Conservation (phyloP, 2,329 filamentous ascomycete species). For the Mycogone perniciosa region DNA sequence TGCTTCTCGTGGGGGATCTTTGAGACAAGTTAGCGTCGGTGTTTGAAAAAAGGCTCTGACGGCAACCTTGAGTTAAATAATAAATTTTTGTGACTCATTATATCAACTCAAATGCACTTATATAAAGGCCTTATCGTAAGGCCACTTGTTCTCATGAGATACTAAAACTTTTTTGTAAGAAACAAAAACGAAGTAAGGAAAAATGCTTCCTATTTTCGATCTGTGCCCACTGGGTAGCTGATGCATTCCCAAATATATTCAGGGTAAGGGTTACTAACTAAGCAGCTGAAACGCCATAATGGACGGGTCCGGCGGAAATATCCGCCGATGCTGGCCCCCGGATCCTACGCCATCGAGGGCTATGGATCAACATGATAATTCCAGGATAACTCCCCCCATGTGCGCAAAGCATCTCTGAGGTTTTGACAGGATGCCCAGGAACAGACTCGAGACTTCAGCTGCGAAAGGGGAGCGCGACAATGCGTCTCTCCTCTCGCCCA, state of each 20-base stretch:
- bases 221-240: not conserved
- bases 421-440: slow-evolving; percentile 15
- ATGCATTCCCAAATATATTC: not conserved
- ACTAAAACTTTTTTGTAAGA: too few relatives aligned
- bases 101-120: not conserved
- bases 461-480: slow-evolving; percentile 24
- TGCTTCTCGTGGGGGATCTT: slow-evolving; percentile 16
- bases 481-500: slow-evolving; percentile 53
- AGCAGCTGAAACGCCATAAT: not conserved
- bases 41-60: not conserved
- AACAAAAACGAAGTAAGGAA: too few relatives aligned
- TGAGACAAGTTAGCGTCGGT: slow-evolving; percentile 1
- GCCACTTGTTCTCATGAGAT: too few relatives aligned
- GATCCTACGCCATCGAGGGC: slow-evolving; percentile 1
- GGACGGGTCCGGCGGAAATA: slow-evolving; percentile 7
- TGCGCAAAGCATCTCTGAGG: slow-evolving; percentile 8
- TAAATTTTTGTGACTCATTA: too few relatives aligned
- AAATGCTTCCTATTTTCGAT: not conserved
- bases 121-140: not conserved
- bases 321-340: slow-evolving; percentile 1
- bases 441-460: slow-evolving; percentile 18
- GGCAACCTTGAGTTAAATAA: too few relatives aligned
- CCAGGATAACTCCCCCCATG: not conserved
- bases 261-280: not conserved
- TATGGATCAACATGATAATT: slow-evolving; percentile 1